These are phyloP conservation scores for Erythrobasidium yunnanense DNA, from an alignment of 768 basidiomycete genomes.

Conservation along the genomic window DNA sequence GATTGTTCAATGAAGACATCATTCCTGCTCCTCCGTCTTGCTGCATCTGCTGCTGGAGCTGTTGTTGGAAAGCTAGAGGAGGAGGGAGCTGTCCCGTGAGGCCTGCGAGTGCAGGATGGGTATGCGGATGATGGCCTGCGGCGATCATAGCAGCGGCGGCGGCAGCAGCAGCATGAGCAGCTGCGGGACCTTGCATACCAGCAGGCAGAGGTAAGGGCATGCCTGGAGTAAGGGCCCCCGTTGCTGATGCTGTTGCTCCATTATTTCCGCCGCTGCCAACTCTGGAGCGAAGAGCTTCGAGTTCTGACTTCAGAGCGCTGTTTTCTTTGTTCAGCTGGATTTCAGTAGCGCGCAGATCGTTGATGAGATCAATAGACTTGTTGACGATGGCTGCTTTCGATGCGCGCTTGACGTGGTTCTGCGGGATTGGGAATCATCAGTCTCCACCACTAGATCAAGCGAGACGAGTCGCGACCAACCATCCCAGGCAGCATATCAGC, in stretches of 20 bases:
- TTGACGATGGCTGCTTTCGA: conserved; percentile 96
- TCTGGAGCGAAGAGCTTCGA: conserved; percentile 85
- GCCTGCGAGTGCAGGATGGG: background rate
- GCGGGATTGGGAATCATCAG: conserved; percentile 73
- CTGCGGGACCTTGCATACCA: background rate
- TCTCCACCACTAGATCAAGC: no score
- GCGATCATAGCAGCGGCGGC: background rate
- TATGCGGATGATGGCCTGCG: background rate
- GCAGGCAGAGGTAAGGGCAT: no score
- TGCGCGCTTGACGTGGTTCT: conserved; percentile 76
- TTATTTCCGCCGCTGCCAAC: background rate
- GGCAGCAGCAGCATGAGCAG: background rate
- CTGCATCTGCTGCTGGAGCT: no score
- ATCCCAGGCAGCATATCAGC: conserved; percentile 33
- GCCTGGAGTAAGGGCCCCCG: no score
- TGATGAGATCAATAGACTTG: conserved; percentile 52
- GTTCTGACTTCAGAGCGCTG: conserved; percentile 74
- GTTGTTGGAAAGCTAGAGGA: background rate
- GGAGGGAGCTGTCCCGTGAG: background rate
- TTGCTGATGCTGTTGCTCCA: background rate
- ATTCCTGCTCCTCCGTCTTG: no score
- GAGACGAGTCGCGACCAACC: background rate
- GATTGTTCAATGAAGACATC: no score
- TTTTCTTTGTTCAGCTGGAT: conserved; percentile 72
- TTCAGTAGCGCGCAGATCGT: conserved; percentile 62